Evolutionary conservation across 1,139 yeast genomes (phyloP).

Genomic region (Pichia sp.): DNA sequence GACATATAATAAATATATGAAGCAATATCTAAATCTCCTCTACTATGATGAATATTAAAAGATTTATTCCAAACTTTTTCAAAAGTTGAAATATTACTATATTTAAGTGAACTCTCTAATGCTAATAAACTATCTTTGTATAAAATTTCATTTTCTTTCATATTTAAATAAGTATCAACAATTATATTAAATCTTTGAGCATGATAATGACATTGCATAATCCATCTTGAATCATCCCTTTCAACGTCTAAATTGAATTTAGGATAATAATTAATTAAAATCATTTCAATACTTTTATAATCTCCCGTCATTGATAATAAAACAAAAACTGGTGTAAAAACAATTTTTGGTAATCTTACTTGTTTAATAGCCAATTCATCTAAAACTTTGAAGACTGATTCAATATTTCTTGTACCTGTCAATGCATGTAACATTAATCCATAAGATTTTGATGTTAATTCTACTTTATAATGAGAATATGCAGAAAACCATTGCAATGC

Average conservation of each 20-base stretch:
- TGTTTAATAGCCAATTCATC: slow-evolving; percentile 28
- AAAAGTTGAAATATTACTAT: slow-evolving; percentile 14
- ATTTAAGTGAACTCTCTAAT: slow-evolving; percentile 20
- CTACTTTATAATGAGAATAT: slow-evolving; percentile 33
- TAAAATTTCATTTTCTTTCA: slow-evolving; percentile 18
- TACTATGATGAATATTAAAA: slow-evolving; percentile 6
- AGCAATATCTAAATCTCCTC: slow-evolving; percentile 12
- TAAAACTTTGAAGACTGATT: slow-evolving; percentile 38
- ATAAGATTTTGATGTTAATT: slow-evolving; percentile 36
- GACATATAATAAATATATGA: slow-evolving; percentile 20
- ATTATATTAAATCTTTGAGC: slow-evolving; percentile 26
- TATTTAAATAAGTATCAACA: slow-evolving; percentile 23
- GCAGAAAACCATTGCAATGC: slow-evolving; percentile 40
- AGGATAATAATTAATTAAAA: slow-evolving; percentile 21
- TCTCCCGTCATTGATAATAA: slow-evolving; percentile 32
- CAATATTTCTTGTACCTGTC: slow-evolving; percentile 35
- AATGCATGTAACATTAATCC: slow-evolving; percentile 37
- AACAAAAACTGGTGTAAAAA: slow-evolving; percentile 29
- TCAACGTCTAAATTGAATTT: slow-evolving; percentile 27
- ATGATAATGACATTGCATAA: slow-evolving; percentile 22
- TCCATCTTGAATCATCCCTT: slow-evolving; percentile 27
- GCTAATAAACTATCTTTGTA: slow-evolving; percentile 22
- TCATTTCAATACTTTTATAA: slow-evolving; percentile 26
- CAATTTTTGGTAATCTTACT: slow-evolving; percentile 19
- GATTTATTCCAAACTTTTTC: slow-evolving; percentile 21